Evolutionary conservation across 2,329 filamentous ascomycete genomes (phyloP), one percentile per base, ranked within the genome.

Genomic region (Aspergillus ochraceoroseus): DNA sequence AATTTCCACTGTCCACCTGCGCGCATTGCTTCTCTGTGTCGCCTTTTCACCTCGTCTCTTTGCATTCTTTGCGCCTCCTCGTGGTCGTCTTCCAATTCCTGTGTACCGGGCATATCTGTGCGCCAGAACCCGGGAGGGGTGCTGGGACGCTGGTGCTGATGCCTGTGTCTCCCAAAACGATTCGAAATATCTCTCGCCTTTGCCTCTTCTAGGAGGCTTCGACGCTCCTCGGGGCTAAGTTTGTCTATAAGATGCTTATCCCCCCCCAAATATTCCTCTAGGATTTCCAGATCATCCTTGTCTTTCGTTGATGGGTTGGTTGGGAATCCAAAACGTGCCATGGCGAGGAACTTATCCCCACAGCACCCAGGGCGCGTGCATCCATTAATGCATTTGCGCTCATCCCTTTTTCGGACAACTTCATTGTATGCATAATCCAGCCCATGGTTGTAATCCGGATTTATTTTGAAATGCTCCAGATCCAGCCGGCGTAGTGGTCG

Each of bases 121-220:
- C 86, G 75, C 92, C 92, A 98, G 60, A 87, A 96, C 0, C 88
- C 89, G 1, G 87, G 87, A 8, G 92, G 89, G 7, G 84, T 87
- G 30, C 70, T 72, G 47, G 77, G 74, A 35, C 87, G 76, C 44
- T 82, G 77, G 62, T 83, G 88, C 18, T 80, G 74, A 52, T 90
- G 77, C 41, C 84, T 76, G 64, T 95, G 89, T 58, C 75, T 87
- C 4, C 88, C 88, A 60, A 79, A 80, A 46, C 77, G 75, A 56
- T 89, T 82, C 1, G 89, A 84, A 48, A 94, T 69, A 33, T 82
- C 72, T 57, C 79, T 77, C 0, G 80, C 82, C 57, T 82, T 83
- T 8, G 89, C 89, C 56, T 88, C 77, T n/a, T 87, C 53, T 62
- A 94, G 76, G 13, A 85, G 57, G 43, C 82, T 76, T 26, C 78